Base-by-base conservation (phyloP, 257 asterid species). In the Schizonepeta tenuifolia region DNA sequence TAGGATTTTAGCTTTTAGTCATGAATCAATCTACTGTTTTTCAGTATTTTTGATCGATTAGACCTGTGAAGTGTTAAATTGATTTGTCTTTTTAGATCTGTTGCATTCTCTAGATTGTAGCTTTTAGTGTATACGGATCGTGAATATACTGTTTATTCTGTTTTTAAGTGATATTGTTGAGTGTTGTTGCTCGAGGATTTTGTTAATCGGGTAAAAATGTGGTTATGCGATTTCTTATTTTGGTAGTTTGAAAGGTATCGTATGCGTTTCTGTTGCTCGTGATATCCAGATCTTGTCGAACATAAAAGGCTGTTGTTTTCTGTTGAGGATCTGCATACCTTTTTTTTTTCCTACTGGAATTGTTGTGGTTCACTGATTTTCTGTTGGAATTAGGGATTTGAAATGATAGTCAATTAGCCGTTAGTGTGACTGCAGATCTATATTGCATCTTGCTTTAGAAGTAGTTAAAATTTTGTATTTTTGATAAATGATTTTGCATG, bases 371-470 rank as follows among this genome's bases (percentile, higher is more conserved):
- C n/a, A n/a, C n/a, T n/a, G n/a, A n/a, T 69, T 40, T 53, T 56
- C 21, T 50, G 14, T 4, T n/a, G n/a, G 4, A 28, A 21, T 21
- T 12, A 14, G 9, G 41, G 43, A 15, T 49, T n/a, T 57, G 61
- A 21, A 46, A 4, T 43, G 0, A 2, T 47, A n/a, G 54, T 65
- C 68, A n/a, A 36, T 66, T 46, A 41, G 31, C 58, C 13, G 9
- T 28, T 75, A 35, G 12, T 51, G 14, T 55, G 9, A 51, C 50
- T 9, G 11, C 69, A 70, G 85, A 74, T 78, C 77, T 81, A 67
- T 53, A 35, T 47, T 69, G 14, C 55, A n/a, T 53, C 47, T 57
- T 12, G 31, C 44, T 41, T 21, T 59, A 6, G 33, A 17, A 33
- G 69, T 55, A 67, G 36, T 51, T 49, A 14, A 50, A 7, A 7